Evolutionary conservation across 108 stramenopile genomes (phyloP).

Genomic region (Nannochloropsis oceanica): DNA sequence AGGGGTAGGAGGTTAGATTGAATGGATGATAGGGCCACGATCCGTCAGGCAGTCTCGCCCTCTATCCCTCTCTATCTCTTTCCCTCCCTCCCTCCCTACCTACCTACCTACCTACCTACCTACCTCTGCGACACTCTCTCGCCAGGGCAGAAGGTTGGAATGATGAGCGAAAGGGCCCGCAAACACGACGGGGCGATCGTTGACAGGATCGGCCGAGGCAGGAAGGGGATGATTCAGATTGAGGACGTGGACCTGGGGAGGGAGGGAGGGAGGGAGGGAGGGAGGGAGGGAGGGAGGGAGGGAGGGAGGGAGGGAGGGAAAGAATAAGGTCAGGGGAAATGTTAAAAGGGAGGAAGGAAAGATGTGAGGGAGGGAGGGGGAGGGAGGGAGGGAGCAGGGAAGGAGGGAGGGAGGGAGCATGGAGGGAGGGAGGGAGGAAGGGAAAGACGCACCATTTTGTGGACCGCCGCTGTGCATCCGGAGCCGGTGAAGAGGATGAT

Average conservation of each 20-base stretch:
- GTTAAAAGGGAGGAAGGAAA: not conserved
- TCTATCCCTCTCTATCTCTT: not conserved
- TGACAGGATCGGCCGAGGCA: not conserved
- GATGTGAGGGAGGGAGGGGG: not conserved
- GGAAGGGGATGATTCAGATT: not conserved
- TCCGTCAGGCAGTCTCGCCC: not conserved
- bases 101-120: not conserved
- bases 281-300: no score
- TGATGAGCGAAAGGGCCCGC: conserved; percentile 93
- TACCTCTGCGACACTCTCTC: conserved; percentile 58
- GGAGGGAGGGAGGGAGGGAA: no score
- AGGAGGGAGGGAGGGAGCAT: not conserved
- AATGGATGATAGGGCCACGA: not conserved
- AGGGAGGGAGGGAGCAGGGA: not conserved
- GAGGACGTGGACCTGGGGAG: not conserved
- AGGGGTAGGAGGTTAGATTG: not conserved
- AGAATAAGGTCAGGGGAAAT: no score
- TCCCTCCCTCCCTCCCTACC: not conserved
- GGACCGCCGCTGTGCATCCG: conserved; percentile 80
- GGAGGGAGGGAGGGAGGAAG: not conserved
- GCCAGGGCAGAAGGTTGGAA: conserved; percentile 87
- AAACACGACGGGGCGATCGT: conserved; percentile 48
- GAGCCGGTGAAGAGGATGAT: conserved; percentile 78
- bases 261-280: no score
- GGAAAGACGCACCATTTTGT: conserved; percentile 32